Evolutionary conservation across 1,284 basidiomycete species (phyloP), one percentile per base, ranked within the genome.

Genomic region (Ceratobasidium sp.): DNA sequence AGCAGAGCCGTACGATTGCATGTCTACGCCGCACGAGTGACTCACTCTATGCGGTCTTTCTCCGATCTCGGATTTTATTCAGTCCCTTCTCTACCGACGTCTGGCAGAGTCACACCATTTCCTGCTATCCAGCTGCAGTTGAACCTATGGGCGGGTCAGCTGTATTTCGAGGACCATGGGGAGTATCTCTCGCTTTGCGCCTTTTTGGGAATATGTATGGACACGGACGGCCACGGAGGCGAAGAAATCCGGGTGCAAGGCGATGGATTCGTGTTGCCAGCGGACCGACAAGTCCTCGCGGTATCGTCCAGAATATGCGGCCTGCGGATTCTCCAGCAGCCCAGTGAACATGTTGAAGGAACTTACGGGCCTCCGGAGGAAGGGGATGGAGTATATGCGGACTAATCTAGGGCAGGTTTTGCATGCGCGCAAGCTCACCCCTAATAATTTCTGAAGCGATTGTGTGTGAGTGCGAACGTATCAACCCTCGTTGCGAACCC

Each of bases 81-180:
- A 1, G 23, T 63, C 23, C 72, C 73, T 3, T 80, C 83, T 16
- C 11, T 35, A 3, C 5, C 32, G 2, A 23, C 2, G n/a, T 14
- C 57, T 13, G 3, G 16, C 46, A 14, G 28, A 0, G 0, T 2
- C 13, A 14, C n/a, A 7, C 13, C 55, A 7, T 26, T 52, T 28
- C 14, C 23, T 16, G 3, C 28, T 9, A 2, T 28, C 30, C 69
- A 44, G 30, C 21, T 67, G 4, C 82, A 85, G 72, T 77, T 87
- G 26, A 82, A 83, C 69, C 73, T 86, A 28, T 85, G 81, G 63
- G 79, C 85, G 14, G 86, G 82, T 23, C 84, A 85, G 72, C 79
- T 85, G 6, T 86, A 83, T 73, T 76, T 85, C 9, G 74, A 77
- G 14, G 75, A 80, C 47, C 78, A 79, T 43, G 76, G 73, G 8